A percentile compares a stretch with the other conserved stretches of the same genome.
Evolutionary conservation across 192 early-diverging fungal genomes (phyloP).

Genomic region (Backusella morwellensis): DNA sequence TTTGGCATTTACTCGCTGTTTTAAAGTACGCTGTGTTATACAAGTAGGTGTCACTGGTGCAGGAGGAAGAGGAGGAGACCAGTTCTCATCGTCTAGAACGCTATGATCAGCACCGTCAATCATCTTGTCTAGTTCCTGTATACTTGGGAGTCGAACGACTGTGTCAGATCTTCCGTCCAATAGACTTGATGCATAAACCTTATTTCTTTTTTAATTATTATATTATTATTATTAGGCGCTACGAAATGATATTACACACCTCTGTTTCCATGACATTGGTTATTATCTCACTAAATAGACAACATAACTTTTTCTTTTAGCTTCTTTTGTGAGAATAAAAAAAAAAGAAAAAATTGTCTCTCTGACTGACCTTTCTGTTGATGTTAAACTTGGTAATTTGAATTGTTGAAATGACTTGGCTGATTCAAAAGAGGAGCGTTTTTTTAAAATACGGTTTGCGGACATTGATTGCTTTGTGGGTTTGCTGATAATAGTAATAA

Average conservation of each 20-base stretch:
- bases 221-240: background rate
- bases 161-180: background rate
- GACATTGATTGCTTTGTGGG: background rate
- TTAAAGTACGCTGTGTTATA: slow-evolving; percentile 3
- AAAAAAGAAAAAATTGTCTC: background rate
- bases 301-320: background rate
- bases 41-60: background rate
- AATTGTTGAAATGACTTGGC: background rate
- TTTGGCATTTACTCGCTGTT: background rate
- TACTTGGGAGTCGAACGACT: slow-evolving; percentile 1
- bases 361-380: background rate
- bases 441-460: background rate
- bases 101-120: background rate
- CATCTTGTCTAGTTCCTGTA: slow-evolving; percentile 13
- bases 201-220: background rate
- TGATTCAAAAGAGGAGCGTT: background rate
- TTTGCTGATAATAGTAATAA: background rate
- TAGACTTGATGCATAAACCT: slow-evolving; percentile 8
- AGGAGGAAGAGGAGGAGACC: background rate
- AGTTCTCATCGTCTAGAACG: background rate
- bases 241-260: background rate
- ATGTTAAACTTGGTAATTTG: background rate
- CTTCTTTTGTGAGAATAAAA: background rate
- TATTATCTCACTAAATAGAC: background rate
- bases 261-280: background rate